phyloP scores from a whole-genome alignment of 2,329 filamentous ascomycete genomes.

The Podosphaera xanthii region DNA sequence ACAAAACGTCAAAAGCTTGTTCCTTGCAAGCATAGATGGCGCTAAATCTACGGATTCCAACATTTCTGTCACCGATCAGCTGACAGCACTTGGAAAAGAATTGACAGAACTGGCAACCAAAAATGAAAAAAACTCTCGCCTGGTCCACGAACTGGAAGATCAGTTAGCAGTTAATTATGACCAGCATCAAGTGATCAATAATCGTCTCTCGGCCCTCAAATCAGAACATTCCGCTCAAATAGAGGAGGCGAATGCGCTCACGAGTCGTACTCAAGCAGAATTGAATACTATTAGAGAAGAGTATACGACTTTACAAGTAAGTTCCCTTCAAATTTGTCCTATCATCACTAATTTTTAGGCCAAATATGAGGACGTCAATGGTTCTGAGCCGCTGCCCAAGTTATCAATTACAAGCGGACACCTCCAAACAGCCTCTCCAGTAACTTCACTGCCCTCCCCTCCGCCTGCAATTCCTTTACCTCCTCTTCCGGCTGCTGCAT shows the following conservation, averaged over 20 bases:
- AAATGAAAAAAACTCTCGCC: conserved; percentile 76
- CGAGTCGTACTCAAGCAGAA: conserved; percentile 39
- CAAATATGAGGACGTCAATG: conserved; percentile 34
- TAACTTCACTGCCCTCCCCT: conserved; percentile 70
- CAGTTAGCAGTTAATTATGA: conserved; percentile 91
- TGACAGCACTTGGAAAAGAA: conserved; percentile 41
- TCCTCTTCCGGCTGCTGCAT: conserved; percentile 41
- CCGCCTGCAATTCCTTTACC: conserved; percentile 91
- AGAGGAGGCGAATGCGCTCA: conserved; percentile 52
- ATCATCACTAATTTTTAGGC: conserved; percentile 19
- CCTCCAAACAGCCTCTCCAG: conserved; percentile 62
- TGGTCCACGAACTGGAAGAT: conserved; percentile 91
- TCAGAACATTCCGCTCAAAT: conserved; percentile 51
- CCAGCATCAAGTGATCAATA: conserved; percentile 64
- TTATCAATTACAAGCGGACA: conserved; percentile 24
- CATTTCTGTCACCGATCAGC: conserved; percentile 28
- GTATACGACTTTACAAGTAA: conserved; percentile 45
- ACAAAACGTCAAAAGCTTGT: conserved; percentile 27
- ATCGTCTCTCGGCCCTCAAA: conserved; percentile 64
- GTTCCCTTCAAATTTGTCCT: conserved; percentile 2
- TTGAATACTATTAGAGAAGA: conserved; percentile 45
- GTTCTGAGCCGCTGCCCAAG: conserved; percentile 19
- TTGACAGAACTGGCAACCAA: conserved; percentile 36
- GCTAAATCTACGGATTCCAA: conserved; percentile 22
- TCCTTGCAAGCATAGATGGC: conserved; percentile 24